Conservation (phyloP, 805 yeast genomes). For the Blastobotrys mokoenaii region DNA sequence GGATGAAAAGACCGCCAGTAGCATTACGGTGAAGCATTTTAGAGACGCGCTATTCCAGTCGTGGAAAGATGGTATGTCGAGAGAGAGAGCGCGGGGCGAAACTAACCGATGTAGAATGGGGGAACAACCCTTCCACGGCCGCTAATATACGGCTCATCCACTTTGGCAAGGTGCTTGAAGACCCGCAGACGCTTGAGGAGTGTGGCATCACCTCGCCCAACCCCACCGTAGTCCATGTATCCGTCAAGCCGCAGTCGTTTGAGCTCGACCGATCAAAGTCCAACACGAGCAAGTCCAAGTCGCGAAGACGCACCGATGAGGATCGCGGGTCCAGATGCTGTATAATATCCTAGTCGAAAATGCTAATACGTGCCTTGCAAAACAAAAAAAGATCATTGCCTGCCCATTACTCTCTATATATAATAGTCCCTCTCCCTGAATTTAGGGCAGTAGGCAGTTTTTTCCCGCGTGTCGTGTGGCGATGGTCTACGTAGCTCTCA, state of each 20-base stretch:
- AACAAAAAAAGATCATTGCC: no score
- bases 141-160: conserved; percentile 24
- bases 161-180: conserved; percentile 26
- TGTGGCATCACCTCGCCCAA: conserved; percentile 14
- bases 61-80: conserved; percentile 18
- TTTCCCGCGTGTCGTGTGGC: no score
- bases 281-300: neutral
- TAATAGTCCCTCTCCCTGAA: no score
- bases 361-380: no score
- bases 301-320: neutral
- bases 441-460: no score
- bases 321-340: conserved; percentile 2
- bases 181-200: conserved; percentile 15
- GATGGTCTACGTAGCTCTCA: conserved; percentile 25
- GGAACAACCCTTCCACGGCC: conserved; percentile 14
- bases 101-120: conserved; percentile 11
- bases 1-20: no score
- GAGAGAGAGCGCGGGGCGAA: no score
- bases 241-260: conserved; percentile 24
- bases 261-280: conserved; percentile 11
- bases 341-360: neutral
- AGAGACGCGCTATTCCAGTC: conserved; percentile 14
- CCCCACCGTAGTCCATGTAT: conserved; percentile 25
- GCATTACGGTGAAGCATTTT: conserved; percentile 2
- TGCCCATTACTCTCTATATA: no score